Evolutionary conservation across 768 basidiomycete species (phyloP).

Genomic region (Calocybe indica): DNA sequence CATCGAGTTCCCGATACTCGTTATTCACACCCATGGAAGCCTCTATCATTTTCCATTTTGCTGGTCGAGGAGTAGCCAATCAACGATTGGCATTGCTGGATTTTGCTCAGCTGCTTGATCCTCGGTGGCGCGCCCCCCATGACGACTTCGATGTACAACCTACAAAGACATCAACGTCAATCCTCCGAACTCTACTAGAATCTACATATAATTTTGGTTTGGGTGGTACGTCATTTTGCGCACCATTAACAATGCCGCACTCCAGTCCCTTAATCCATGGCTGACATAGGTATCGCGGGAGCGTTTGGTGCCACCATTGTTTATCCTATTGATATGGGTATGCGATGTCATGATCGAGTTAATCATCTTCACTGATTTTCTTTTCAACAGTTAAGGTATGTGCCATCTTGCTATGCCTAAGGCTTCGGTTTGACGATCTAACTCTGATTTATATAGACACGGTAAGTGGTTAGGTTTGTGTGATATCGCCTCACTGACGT

Average conservation of each 20-base stretch:
- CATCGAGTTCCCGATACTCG: slow-evolving; percentile 84
- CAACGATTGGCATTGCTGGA: slow-evolving; percentile 81
- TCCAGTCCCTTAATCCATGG: too few species aligned
- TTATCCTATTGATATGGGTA: slow-evolving; percentile 92
- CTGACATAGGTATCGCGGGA: slow-evolving; percentile 69
- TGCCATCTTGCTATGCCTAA: neutral
- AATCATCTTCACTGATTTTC: slow-evolving; percentile 6
- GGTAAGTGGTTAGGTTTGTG: slow-evolving; percentile 30
- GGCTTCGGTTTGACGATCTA: neutral
- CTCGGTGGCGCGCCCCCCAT: slow-evolving; percentile 76
- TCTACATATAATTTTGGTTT: slow-evolving; percentile 84
- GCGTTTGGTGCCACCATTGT: slow-evolving; percentile 96
- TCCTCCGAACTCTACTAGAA: slow-evolving; percentile 52
- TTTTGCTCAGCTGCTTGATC: slow-evolving; percentile 90
- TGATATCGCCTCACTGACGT: neutral
- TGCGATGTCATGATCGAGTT: slow-evolving; percentile 21
- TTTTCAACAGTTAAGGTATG: slow-evolving; percentile 63
- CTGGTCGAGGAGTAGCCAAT: slow-evolving; percentile 66
- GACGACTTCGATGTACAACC: slow-evolving; percentile 37
- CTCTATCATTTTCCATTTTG: slow-evolving; percentile 98
- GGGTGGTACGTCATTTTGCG: slow-evolving; percentile 49
- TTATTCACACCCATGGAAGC: slow-evolving; percentile 98
- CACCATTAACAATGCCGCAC: too few species aligned
- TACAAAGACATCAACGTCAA: slow-evolving; percentile 25
- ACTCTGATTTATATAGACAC: slow-evolving; percentile 36